Evolutionary conservation across 306 rosid genomes (phyloP), one percentile per base, ranked within the genome.

Genomic region (Trifolium dubium): DNA sequence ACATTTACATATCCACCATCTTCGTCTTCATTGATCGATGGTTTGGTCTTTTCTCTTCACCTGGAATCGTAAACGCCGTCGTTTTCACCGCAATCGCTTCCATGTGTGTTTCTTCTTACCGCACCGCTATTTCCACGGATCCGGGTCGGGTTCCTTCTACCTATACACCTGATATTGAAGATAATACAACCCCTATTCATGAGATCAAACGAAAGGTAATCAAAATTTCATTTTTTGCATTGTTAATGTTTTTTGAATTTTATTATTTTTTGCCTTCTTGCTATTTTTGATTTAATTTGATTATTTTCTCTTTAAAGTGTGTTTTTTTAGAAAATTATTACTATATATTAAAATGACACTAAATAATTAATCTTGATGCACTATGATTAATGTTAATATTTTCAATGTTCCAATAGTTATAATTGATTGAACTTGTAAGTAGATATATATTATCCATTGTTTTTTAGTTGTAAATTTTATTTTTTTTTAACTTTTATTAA

Each of bases 131-230:
- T 13, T 66, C 55, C 62, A 69, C 85, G 55, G 99, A 94, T 88
- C 99, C 99, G 30, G 99, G 99, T 78, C 83, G 87, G 76, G 97
- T 92, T 18, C 97, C 97, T 5, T 56, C 92, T 68, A 81, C 92
- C 1, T 94, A 83, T 69, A 41, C 78, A 64, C 99, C 99, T 34
- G 97, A 94, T 75, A 75, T 91, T 8, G 97, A 94, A 73, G 97
- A 92, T 50, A 28, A 60, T 28, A 81, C 78, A 23, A 84, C 60
- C 76, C 91, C 95, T 49, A 68, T 92, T 18, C 99, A 94, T 55
- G 99, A 94, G 85, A 94, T 92, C 90, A 94, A 94, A 87, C 97
- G 99, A 78, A 94, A 94, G 98, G 98, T 64, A 64, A 23, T 56
- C 23, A 56, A 56, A 56, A 56, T 23, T 12, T 2, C 10, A 11